Evolutionary conservation across 2,329 filamentous ascomycete genomes (phyloP).

Genomic region (Fusarium decemcellulare): DNA sequence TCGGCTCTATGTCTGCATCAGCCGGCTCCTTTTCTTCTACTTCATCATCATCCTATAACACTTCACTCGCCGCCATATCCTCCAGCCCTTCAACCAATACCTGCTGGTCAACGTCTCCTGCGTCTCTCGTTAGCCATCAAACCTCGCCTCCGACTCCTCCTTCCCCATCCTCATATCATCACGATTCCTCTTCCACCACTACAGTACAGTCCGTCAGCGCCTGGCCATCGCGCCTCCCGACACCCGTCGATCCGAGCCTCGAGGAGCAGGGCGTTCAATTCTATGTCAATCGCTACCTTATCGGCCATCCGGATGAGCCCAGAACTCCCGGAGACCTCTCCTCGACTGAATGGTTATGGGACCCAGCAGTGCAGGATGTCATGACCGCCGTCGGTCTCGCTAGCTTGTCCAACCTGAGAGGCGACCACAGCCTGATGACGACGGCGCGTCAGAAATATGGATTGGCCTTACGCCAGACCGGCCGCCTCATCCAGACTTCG

Average conservation of each 20-base stretch:
- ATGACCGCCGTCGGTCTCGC: conserved; percentile 72
- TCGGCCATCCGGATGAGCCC: conserved; percentile 67
- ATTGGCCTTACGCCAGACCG: conserved; percentile 64
- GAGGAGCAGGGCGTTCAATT: conserved; percentile 65
- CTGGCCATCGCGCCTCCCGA: conserved; percentile 35
- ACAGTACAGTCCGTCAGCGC: background rate
- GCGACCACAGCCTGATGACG: conserved; percentile 60
- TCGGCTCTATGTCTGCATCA: conserved; percentile 34
- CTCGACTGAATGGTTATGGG: conserved; percentile 54
- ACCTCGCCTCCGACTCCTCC: conserved; percentile 33
- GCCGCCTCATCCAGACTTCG: conserved; percentile 56
- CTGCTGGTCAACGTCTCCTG: conserved; percentile 42
- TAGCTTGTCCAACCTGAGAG: conserved; percentile 67
- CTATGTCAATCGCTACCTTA: conserved; percentile 65
- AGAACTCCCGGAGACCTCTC: conserved; percentile 55
- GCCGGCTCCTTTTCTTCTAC: conserved; percentile 24
- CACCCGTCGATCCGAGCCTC: conserved; percentile 57
- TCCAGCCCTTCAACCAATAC: conserved; percentile 30
- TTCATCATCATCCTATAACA: conserved; percentile 32
- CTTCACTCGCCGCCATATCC: conserved; percentile 34
- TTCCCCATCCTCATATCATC: conserved; percentile 29
- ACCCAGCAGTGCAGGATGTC: conserved; percentile 60
- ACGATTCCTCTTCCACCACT: conserved; percentile 9
- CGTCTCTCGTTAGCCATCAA: conserved; percentile 28
- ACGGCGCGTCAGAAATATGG: conserved; percentile 68